phyloP scores from a whole-genome alignment of 495 filamentous ascomycete species.

The Neurospora tetraspora region DNA sequence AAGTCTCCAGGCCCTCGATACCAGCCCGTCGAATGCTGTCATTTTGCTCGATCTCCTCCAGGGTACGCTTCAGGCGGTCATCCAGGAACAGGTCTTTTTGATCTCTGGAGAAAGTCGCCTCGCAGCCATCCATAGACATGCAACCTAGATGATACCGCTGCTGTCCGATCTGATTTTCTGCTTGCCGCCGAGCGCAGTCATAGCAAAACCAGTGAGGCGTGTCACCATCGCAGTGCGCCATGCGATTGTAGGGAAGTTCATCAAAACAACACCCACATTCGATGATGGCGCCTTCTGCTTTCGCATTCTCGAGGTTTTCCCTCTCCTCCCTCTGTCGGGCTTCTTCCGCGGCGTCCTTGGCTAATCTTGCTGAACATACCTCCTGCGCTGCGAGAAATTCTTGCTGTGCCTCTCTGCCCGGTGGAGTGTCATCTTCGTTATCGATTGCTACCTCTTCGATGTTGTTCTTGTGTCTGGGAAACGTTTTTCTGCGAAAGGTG shows the following conservation, averaged over 20 bases:
- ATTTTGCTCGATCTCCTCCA: constrained; percentile 62
- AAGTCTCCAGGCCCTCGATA: constrained; percentile 56
- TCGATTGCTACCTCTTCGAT: constrained; percentile 14
- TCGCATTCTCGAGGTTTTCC: constrained; percentile 32
- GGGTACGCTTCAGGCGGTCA: constrained; percentile 38
- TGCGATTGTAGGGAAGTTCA: constrained; percentile 53
- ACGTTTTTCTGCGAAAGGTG: background rate
- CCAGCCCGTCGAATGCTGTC: constrained; percentile 53
- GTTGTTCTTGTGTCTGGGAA: constrained; percentile 4
- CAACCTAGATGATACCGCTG: constrained; percentile 49
- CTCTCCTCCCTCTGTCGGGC: constrained; percentile 27
- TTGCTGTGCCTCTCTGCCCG: constrained; percentile 10
- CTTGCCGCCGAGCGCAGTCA: constrained; percentile 50
- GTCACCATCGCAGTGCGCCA: constrained; percentile 54
- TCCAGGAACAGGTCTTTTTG: constrained; percentile 50
- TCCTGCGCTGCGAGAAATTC: constrained; percentile 21
- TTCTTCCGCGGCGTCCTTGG: constrained; percentile 18
- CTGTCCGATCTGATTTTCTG: constrained; percentile 57
- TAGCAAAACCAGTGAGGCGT: constrained; percentile 52
- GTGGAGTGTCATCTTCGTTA: background rate
- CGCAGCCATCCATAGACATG: constrained; percentile 42
- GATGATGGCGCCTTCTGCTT: constrained; percentile 37
- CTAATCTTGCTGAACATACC: constrained; percentile 8
- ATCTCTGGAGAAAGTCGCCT: constrained; percentile 28
- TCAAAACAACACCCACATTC: constrained; percentile 67